These are phyloP conservation scores for Cardamine resedifolia DNA, from an alignment of 345 rosid species.

Conservation along the genomic window DNA sequence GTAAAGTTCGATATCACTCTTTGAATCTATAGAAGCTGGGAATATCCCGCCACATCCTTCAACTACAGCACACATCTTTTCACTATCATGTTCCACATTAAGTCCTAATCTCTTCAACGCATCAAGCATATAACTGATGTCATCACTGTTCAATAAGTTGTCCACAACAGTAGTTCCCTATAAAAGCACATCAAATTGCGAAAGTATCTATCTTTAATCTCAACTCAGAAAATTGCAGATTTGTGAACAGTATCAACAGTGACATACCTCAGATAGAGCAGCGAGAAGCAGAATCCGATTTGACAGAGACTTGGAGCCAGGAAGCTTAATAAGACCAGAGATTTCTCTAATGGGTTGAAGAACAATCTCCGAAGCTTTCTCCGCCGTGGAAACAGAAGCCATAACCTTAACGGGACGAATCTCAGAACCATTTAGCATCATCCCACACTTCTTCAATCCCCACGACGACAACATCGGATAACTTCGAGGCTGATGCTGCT, in stretches of 20 bases:
- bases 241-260: background rate
- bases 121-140: constrained; percentile 84
- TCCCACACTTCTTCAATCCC: constrained; percentile 37
- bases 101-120: constrained; percentile 79
- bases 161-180: constrained; percentile 93
- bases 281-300: constrained; percentile 94
- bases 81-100: constrained; percentile 56
- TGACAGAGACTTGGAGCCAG: constrained; percentile 94
- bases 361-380: constrained; percentile 75
- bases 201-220: background rate
- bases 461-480: constrained; percentile 32
- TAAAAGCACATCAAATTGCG: constrained; percentile 19
- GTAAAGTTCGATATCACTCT: constrained; percentile 67
- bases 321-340: constrained; percentile 76
- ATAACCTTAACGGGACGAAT: constrained; percentile 43
- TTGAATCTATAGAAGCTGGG: constrained; percentile 58
- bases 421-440: background rate
- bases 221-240: background rate
- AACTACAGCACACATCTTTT: constrained; percentile 56
- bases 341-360: constrained; percentile 83
- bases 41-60: constrained; percentile 89
- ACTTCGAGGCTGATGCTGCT: constrained; percentile 41
- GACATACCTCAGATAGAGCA: constrained; percentile 76
- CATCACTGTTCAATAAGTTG: constrained; percentile 89
- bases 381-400: constrained; percentile 61